These are phyloP conservation scores for Silene conica DNA, from an alignment of 148 eudicot genomes.

Conservation along the genomic window DNA sequence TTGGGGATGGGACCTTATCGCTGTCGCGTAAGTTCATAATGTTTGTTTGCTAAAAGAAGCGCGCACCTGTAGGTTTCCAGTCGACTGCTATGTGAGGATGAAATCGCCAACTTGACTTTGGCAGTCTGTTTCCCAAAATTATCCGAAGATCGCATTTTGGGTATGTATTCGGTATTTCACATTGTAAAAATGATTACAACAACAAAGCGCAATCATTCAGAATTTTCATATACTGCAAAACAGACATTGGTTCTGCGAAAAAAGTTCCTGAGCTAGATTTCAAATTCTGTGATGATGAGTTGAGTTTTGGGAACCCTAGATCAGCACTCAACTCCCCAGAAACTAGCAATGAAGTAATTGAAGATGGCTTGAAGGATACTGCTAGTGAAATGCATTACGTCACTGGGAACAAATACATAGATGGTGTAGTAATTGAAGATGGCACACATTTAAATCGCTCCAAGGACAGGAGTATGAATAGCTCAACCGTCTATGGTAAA, in stretches of 20 bases:
- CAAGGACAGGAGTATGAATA: constrained; percentile 25
- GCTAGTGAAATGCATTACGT: constrained; percentile 21
- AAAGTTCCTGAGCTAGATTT: constrained; percentile 41
- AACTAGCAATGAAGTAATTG: constrained; percentile 27
- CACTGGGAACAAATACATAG: constrained; percentile 18
- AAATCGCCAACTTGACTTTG: constrained; percentile 31
- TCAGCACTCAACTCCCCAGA: constrained; percentile 32
- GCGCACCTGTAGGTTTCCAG: constrained; percentile 35
- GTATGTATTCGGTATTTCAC: constrained; percentile 22
- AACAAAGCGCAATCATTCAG: background rate
- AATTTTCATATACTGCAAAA: constrained; percentile 12
- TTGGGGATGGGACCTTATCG: background rate
- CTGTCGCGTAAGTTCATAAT: background rate
- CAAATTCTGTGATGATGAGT: constrained; percentile 38
- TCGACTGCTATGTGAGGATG: constrained; percentile 36
- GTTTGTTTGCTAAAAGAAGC: constrained; percentile 14
- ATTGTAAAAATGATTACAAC: background rate
- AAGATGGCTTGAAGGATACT: constrained; percentile 20
- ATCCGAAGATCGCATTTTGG: constrained; percentile 48
- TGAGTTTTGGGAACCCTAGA: constrained; percentile 28
- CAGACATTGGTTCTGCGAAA: constrained; percentile 46
- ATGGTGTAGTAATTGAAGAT: constrained; percentile 25
- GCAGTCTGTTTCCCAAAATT: constrained; percentile 31
- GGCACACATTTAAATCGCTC: constrained; percentile 20
- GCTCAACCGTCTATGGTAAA: constrained; percentile 21